Base-by-base conservation (phyloP, 1,284 basidiomycete species). In the Heterobasidion parviporum region DNA sequence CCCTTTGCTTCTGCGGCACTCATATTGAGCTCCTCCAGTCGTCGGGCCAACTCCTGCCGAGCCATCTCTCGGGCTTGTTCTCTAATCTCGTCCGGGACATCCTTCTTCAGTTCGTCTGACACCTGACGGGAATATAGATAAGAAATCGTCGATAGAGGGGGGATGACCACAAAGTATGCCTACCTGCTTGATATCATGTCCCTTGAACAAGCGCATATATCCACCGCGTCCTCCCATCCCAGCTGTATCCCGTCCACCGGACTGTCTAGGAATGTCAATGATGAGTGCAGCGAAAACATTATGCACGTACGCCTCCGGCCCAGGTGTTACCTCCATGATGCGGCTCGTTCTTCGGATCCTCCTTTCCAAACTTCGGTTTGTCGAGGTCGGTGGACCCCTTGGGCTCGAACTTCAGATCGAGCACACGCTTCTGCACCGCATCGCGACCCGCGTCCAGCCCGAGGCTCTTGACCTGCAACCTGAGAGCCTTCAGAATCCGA, bases 31-130 rank as follows among this genome's bases (percentile, higher is more conserved):
- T 84, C 82, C 60, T 83, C 79, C 3, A 86, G 67, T 8, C 81
- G 70, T 3, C 80, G 73, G 51, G 81, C 72, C 3, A 86, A 72
- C 60, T 85, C 83, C 59, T 81, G 73, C 14, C 78, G 72, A 6
- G 83, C 83, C 81, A 86, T 83, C 64, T 83, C 77, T 35, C 81
- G 73, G 1, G 83, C 83, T 57, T 77, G 76, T 57, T 83, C 81
- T 60, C 76, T 78, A 59, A 85, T 73, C 49, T 81, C 71, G 43
- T 85, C 79, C 0, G 82, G 81, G 2, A 85, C 81, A 38, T 78
- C 71, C 49, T 78, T 72, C 67, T 85, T 86, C 38, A 81, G 65
- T 8, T 71, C 67, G 54, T 82, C 78, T 0, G 82, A 72, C 1
- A 83, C 70, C 79, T 81, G 50, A 5, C 2, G 14, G 45, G 45